Conservation (phyloP, 352 stramenopile species). For the Phytophthora meadii region DNA sequence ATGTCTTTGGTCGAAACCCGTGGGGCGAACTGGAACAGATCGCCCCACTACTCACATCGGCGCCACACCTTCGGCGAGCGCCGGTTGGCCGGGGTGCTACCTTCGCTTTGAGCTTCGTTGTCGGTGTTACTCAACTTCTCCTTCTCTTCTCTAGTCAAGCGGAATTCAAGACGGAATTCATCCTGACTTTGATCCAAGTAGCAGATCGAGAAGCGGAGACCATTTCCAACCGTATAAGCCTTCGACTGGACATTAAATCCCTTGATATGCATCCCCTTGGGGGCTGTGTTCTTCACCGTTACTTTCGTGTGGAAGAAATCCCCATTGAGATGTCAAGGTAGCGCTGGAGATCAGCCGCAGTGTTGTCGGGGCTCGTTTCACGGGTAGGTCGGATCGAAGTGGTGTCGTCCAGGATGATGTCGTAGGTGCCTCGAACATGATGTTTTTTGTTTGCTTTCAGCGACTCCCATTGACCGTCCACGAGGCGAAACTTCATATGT, state of each 20-base stretch:
- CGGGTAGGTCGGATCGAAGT: conserved; percentile 6
- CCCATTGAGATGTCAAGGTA: conserved; percentile 8
- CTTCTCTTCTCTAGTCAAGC: conserved; percentile 9
- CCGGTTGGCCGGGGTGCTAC: no score
- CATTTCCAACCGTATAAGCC: conserved; percentile 11
- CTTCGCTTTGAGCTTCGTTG: conserved; percentile 7
- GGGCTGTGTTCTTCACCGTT: conserved; percentile 11
- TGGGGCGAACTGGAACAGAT: no score
- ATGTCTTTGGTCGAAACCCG: no score
- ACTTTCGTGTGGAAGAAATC: conserved; percentile 29
- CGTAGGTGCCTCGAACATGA: conserved; percentile 1
- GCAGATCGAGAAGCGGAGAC: conserved; percentile 13
- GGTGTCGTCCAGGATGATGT: conserved; percentile 11
- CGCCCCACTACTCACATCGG: no score
- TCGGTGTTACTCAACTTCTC: neutral
- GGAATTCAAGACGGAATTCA: conserved; percentile 8
- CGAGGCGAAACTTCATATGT: no score
- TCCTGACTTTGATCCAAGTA: conserved; percentile 16
- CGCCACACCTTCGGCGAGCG: no score
- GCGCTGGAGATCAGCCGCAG: conserved; percentile 10
- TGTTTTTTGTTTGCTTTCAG: no score
- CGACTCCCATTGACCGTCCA: no score
- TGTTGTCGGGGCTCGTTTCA: neutral
- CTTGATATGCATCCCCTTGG: neutral
- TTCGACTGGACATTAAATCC: neutral